A percentile compares a stretch with the other conserved stretches of the same genome.
Evolutionary conservation across 2,329 filamentous ascomycete species (phyloP).

Genomic region (Sclerotinia nivalis): DNA sequence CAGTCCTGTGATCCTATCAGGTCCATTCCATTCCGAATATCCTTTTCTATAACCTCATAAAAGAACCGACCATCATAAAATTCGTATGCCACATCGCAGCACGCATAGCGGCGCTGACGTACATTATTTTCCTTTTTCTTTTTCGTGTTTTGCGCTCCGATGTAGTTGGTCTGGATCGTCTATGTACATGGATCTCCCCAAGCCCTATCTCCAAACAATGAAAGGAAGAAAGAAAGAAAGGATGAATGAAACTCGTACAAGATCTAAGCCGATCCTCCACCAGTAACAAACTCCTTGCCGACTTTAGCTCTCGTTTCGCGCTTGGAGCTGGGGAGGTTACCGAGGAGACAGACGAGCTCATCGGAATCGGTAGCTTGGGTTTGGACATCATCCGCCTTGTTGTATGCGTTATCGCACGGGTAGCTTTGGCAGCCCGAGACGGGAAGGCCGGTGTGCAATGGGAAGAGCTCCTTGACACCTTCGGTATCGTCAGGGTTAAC

Average conservation of each 20-base stretch:
- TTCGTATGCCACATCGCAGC: conserved; percentile 19
- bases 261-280: not conserved
- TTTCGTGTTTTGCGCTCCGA: not conserved
- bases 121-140: not conserved
- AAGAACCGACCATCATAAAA: not conserved
- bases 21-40: not conserved
- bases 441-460: conserved; percentile 42
- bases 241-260: not conserved
- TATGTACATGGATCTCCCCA: not conserved
- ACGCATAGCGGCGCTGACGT: conserved; percentile 18
- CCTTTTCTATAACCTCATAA: conserved; percentile 17
- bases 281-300: not conserved
- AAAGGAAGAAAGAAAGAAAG: no score
- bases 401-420: conserved; percentile 58
- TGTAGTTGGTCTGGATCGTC: not conserved
- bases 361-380: conserved; percentile 53
- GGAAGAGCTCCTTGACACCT: conserved; percentile 58
- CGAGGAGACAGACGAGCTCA: conserved; percentile 50
- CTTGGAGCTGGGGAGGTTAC: conserved; percentile 30
- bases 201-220: not conserved
- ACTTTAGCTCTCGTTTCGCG: not conserved
- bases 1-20: no score
- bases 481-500: conserved; percentile 52
- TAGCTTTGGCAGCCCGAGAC: conserved; percentile 54
- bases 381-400: conserved; percentile 54